Evolutionary conservation across 1,284 basidiomycete species (phyloP).

Genomic region (Cystobasidium pallidum): DNA sequence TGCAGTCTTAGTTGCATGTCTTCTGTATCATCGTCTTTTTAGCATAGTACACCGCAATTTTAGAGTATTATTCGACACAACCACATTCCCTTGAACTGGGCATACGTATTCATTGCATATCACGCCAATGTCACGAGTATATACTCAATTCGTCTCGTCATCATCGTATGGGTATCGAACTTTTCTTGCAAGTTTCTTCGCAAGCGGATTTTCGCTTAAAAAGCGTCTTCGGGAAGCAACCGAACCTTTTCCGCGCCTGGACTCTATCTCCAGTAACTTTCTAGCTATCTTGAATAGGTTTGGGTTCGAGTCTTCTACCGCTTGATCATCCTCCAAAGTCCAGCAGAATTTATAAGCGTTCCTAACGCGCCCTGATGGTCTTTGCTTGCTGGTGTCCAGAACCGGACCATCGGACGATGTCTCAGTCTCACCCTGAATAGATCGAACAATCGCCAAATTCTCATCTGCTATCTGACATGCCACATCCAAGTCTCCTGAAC

Average conservation of each 20-base stretch:
- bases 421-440: not conserved
- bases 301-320: slow-evolving; percentile 12
- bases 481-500: slow-evolving; percentile 31
- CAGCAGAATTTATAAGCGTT: slow-evolving; percentile 25
- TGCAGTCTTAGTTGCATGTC: not conserved
- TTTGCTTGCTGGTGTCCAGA: not conserved
- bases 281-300: not conserved
- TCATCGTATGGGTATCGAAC: slow-evolving; percentile 14
- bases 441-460: not conserved
- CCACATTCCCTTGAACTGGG: not conserved
- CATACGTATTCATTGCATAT: too few relatives aligned
- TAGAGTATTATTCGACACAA: too few relatives aligned
- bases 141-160: not conserved
- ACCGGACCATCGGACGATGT: not conserved
- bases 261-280: slow-evolving; percentile 18
- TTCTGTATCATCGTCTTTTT: slow-evolving; percentile 6
- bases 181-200: slow-evolving; percentile 13
- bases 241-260: slow-evolving; percentile 27
- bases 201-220: slow-evolving; percentile 25
- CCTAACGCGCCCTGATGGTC: not conserved
- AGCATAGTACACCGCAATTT: not conserved
- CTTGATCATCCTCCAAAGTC: slow-evolving; percentile 30
- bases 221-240: slow-evolving; percentile 16
- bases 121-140: too few relatives aligned
- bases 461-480: slow-evolving; percentile 17